Evolutionary conservation across 176 grass and related monocot genomes (phyloP), one percentile per base, ranked within the genome.

Genomic region (Otatea glauca): DNA sequence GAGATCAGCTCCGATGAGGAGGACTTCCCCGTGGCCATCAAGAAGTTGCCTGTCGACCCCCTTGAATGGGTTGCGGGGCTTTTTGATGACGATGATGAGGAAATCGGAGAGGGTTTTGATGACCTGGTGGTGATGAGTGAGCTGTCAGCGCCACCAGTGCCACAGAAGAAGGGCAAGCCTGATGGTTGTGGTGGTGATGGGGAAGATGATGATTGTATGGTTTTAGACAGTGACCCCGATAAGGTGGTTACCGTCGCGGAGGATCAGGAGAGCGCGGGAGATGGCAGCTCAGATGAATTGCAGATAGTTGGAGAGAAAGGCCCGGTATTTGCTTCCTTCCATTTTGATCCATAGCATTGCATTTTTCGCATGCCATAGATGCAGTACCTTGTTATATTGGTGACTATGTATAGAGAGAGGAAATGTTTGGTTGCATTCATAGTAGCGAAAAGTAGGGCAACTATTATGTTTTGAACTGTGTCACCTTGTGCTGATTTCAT

Each of bases 1-100:
- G 97, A 99, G 2, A 91, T 99, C 68, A 96, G 97, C 88, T 99
- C 97, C n/a, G 97, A 95, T 18, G 97, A 99, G 51, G 97, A 99
- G 20, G 89, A 94, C 29, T 9, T 48, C 44, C 38, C 54, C 23
- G 12, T 64, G 14, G 68, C 15, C 4, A 66, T 12, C 7, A 62
- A 16, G 32, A 82, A 78, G 27, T 1, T n/a, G 53, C 23, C 66
- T 23, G 41, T 64, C 13, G 87, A 85, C 9, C 17, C 79, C 21
- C 20, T 86, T 27, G 65, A 18, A 10, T 94, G 84, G 94, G 8
- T 77, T 34, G 68, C 71, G 4, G 81, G 70, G 27, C 43, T 92
- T 63, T 66, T 90, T 5, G 39, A 68, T 74, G 43, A 37, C 21
- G 79, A 35, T 32, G 68, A 59, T 27, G 71, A 50, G 16, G 44